These are phyloP conservation scores for Coniochaeta pulveracea DNA, from an alignment of 2,329 filamentous ascomycete genomes.

Conservation along the genomic window DNA sequence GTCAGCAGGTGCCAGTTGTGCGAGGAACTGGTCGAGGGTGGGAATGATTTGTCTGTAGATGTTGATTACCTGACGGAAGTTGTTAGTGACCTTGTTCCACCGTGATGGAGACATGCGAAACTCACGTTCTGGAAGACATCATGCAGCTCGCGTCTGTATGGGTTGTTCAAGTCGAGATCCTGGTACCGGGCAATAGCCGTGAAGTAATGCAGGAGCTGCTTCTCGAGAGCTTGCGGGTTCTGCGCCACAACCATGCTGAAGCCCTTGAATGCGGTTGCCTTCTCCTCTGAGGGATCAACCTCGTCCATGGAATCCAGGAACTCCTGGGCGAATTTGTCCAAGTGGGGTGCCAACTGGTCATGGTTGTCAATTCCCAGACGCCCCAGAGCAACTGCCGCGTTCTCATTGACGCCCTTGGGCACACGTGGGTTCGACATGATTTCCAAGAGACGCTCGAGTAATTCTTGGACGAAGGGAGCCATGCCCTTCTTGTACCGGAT, in stretches of 20 bases:
- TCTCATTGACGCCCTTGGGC: constrained; percentile 80
- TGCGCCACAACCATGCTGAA: constrained; percentile 75
- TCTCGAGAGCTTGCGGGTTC: constrained; percentile 89
- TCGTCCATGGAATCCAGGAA: constrained; percentile 76
- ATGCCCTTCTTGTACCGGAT: constrained; percentile 67
- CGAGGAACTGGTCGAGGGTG: constrained; percentile 43
- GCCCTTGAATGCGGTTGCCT: constrained; percentile 84
- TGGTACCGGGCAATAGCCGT: constrained; percentile 70
- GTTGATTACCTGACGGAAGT: constrained; percentile 30
- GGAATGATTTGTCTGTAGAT: constrained; percentile 49
- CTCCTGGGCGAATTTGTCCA: constrained; percentile 68
- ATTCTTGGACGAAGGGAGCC: constrained; percentile 62
- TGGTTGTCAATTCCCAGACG: constrained; percentile 73
- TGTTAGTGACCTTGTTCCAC: constrained; percentile 4
- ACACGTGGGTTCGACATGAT: constrained; percentile 81
- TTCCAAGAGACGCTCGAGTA: constrained; percentile 66
- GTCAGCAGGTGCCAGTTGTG: constrained; percentile 36
- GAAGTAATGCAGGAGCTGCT: constrained; percentile 72
- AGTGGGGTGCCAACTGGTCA: constrained; percentile 64
- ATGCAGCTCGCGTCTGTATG: constrained; percentile 54
- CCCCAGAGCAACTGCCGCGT: constrained; percentile 86
- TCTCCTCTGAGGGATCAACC: constrained; percentile 83
- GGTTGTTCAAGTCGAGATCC: constrained; percentile 47
- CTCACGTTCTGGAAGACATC: constrained; percentile 68
- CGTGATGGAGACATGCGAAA: constrained; percentile 6